These are phyloP conservation scores for Streptanthus diversifolius DNA, from an alignment of 345 rosid species.

Conservation along the genomic window DNA sequence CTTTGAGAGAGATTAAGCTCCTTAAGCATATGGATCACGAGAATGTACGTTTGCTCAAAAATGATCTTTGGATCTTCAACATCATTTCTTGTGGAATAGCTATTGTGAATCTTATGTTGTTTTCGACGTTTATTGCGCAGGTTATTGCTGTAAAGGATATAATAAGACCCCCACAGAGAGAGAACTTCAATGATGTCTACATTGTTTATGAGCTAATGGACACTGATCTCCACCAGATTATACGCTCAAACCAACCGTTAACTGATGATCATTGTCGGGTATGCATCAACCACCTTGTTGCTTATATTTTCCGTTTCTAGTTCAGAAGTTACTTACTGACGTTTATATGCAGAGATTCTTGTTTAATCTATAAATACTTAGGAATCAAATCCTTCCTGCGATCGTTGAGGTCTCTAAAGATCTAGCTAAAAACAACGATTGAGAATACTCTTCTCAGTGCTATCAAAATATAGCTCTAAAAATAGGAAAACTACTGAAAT, in stretches of 20 bases:
- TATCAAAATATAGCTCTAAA: no score
- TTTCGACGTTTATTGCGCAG: slow-evolving; percentile 35
- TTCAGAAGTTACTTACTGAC: no score
- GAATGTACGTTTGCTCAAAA: slow-evolving; percentile 45
- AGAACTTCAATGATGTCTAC: slow-evolving; percentile 94
- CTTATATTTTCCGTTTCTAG: background rate
- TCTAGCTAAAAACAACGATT: no score
- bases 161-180: slow-evolving; percentile 80
- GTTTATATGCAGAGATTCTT: no score
- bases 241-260: slow-evolving; percentile 76
- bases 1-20: slow-evolving; percentile 94
- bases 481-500: no score
- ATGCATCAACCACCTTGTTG: slow-evolving; percentile 11
- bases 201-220: slow-evolving; percentile 91
- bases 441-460: no score
- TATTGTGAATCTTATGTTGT: no score
- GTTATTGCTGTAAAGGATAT: slow-evolving; percentile 88
- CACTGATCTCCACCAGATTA: slow-evolving; percentile 92
- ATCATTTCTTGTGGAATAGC: no score
- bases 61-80: background rate
- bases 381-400: no score
- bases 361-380: no score
- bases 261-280: slow-evolving; percentile 98
- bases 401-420: no score
- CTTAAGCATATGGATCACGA: slow-evolving; percentile 93